Percentiles rank a stretch among this genome's conserved stretches.
Conservation (phyloP, 768 basidiomycete genomes). For the Tephrocybe sp. region DNA sequence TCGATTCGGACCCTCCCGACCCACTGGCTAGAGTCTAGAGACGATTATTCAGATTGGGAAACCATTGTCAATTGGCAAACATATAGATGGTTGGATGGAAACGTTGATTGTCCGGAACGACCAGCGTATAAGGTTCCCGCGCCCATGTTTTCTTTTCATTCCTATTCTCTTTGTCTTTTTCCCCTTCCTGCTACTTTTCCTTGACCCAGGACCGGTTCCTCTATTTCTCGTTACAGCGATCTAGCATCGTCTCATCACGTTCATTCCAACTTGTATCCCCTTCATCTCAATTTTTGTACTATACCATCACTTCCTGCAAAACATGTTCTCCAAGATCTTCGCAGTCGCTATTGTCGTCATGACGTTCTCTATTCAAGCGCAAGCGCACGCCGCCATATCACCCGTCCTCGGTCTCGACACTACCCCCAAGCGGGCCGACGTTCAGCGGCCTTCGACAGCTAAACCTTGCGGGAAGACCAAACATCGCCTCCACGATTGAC, state of each 20-base stretch:
- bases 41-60: too few relatives aligned
- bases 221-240: slow-evolving; percentile 14
- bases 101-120: too few relatives aligned
- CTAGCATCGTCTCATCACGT: slow-evolving; percentile 6
- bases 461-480: slow-evolving; percentile 43
- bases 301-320: neutral
- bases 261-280: slow-evolving; percentile 6
- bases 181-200: slow-evolving; percentile 7
- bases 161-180: neutral
- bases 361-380: slow-evolving; percentile 13
- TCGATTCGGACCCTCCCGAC: too few relatives aligned
- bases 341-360: slow-evolving; percentile 7
- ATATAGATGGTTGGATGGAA: too few relatives aligned
- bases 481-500: slow-evolving; percentile 40
- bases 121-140: too few relatives aligned
- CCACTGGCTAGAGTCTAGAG: too few relatives aligned
- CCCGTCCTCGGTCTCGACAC: slow-evolving; percentile 39
- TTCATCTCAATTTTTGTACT: neutral
- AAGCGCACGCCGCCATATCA: slow-evolving; percentile 31
- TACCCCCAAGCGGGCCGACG: slow-evolving; percentile 29
- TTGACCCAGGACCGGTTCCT: slow-evolving; percentile 19
- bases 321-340: slow-evolving; percentile 18
- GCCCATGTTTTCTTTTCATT: neutral
- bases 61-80: too few relatives aligned
- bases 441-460: slow-evolving; percentile 17